phyloP scores from a whole-genome alignment of 2,329 filamentous ascomycete species.

The Eurotiales sp. region DNA sequence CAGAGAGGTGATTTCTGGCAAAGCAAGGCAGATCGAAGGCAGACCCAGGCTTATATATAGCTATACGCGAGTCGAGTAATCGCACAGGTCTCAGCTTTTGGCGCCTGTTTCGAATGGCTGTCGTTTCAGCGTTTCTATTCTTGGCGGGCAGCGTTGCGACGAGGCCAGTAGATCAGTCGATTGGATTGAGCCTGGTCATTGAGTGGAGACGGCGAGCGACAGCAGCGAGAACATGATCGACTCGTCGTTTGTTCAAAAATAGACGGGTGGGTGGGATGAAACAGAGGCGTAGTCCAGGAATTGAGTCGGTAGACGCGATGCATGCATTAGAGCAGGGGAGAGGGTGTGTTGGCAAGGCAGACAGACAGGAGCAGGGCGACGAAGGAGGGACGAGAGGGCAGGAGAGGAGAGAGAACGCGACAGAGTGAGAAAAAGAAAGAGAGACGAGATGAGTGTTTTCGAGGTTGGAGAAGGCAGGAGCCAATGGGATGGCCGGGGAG shows the following conservation, averaged over 20 bases:
- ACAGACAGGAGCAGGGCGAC: not conserved
- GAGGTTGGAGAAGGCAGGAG: not conserved
- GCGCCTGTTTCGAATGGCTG: constrained; percentile 14
- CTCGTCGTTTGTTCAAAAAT: constrained; percentile 2
- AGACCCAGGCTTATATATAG: constrained; percentile 7
- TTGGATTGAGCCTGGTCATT: constrained; percentile 1
- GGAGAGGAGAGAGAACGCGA: not conserved
- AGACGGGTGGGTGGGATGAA: not conserved
- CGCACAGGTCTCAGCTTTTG: too few relatives aligned
- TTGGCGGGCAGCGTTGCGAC: too few relatives aligned
- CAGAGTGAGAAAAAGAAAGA: not conserved
- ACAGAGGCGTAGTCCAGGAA: constrained; percentile 3
- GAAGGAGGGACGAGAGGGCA: too few relatives aligned
- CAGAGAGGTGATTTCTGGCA: not conserved
- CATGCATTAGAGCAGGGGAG: constrained; percentile 1
- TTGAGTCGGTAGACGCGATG: constrained; percentile 7
- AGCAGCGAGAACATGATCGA: not conserved
- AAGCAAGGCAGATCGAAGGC: constrained; percentile 6
- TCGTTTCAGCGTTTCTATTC: constrained; percentile 15
- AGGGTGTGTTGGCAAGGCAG: too few relatives aligned
- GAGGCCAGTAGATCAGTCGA: constrained; percentile 3
- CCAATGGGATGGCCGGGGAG: constrained; percentile 1
- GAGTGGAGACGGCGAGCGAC: not conserved
- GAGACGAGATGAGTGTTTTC: not conserved
- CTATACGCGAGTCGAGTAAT: not conserved